Percentiles rank a stretch among this genome's conserved stretches.
Conservation (phyloP, 345 rosid genomes). For the Eucalyptus marginata region DNA sequence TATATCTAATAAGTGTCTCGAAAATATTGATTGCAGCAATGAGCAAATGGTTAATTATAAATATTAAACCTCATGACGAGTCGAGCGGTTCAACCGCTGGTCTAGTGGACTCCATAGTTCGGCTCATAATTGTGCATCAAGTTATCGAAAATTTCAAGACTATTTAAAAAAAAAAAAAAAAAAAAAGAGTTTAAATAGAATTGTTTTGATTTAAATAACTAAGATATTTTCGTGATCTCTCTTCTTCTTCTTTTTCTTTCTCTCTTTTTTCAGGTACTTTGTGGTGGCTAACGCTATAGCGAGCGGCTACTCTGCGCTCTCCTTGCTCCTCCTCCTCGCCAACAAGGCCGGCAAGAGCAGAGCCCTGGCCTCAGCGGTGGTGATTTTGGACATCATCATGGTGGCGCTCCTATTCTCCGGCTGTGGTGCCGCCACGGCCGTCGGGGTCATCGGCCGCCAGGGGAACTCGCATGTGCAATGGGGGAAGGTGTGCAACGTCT, state of each 20-base stretch:
- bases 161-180: neutral
- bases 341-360: conserved; percentile 1
- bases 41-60: neutral
- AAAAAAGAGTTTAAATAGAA: neutral
- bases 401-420: conserved; percentile 48
- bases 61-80: neutral
- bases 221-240: neutral
- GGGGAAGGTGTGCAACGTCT: conserved; percentile 45
- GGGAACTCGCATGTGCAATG: conserved; percentile 65
- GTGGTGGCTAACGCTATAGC: conserved; percentile 49
- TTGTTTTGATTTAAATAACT: neutral
- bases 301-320: conserved; percentile 35
- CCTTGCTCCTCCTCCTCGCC: conserved; percentile 16
- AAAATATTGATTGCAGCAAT: rapidly evolving
- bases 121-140: too few relatives aligned
- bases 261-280: conserved; percentile 19
- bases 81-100: rapidly evolving
- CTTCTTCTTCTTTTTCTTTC: too few relatives aligned
- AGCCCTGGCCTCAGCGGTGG: neutral
- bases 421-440: conserved; percentile 40
- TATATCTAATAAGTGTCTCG: neutral
- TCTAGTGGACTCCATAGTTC: too few relatives aligned
- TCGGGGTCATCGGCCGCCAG: conserved; percentile 37
- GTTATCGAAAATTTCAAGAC: neutral
- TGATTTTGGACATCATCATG: conserved; percentile 30